Conservation (phyloP, 768 basidiomycete species). For the Hygrocybe punicea region DNA sequence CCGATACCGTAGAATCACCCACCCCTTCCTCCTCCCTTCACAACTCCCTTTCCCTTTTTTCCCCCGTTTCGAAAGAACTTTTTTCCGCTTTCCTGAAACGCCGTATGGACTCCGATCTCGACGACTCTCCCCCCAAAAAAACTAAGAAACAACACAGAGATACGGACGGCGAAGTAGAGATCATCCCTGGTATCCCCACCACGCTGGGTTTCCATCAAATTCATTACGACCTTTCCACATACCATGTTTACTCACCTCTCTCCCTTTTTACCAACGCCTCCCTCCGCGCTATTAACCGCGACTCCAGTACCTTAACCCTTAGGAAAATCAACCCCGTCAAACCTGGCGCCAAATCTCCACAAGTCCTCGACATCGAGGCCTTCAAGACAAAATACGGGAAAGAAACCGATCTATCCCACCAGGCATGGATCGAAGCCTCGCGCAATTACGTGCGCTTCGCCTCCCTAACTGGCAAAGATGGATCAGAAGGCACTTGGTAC, state of each 20-base stretch:
- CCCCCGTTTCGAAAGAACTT: not conserved
- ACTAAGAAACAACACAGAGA: not conserved
- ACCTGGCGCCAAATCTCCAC: not conserved
- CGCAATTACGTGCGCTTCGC: no score
- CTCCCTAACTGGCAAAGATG: no score
- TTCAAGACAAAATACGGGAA: no score
- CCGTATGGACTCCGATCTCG: not conserved
- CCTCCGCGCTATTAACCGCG: not conserved
- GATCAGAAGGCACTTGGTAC: no score
- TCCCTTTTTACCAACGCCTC: not conserved
- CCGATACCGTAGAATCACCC: no score
- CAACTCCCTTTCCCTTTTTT: not conserved
- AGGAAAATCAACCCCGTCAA: not conserved
- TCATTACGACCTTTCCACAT: not conserved
- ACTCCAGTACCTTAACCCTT: not conserved
- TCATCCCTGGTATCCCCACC: not conserved
- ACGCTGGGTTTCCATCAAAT: not conserved
- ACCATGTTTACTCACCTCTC: not conserved
- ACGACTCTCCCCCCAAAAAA: not conserved
- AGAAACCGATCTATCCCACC: no score
- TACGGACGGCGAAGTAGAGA: not conserved
- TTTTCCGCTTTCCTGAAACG: not conserved
- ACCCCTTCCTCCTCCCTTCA: not conserved
- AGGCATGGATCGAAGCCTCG: no score
- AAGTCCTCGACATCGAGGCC: not conserved